Evolutionary conservation across 441 rosid genomes (phyloP).

Genomic region (Euphorbia celastroides): DNA sequence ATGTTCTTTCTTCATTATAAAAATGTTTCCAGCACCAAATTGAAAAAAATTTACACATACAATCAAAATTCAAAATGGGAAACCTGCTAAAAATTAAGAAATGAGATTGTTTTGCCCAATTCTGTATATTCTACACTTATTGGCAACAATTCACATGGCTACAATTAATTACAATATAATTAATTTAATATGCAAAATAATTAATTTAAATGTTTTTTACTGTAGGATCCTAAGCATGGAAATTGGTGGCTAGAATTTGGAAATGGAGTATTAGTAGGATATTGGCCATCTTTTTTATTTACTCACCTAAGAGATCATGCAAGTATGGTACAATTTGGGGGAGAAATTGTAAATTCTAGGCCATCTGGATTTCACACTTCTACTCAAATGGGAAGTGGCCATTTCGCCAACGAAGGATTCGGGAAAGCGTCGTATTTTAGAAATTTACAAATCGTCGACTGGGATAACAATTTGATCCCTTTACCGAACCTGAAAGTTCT

Average conservation of each 20-base stretch:
- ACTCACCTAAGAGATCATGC: conserved; percentile 82
- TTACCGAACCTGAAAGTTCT: conserved; percentile 52
- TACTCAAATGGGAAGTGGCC: conserved; percentile 98
- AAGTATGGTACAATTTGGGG: conserved; percentile 93
- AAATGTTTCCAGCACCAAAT: too few species aligned
- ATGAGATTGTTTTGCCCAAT: too few species aligned
- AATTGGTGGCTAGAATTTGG: conserved; percentile 99
- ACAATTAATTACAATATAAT: too few species aligned
- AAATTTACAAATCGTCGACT: conserved; percentile 81
- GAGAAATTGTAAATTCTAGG: conserved; percentile 71
- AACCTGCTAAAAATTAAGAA: too few species aligned
- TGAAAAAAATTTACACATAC: too few species aligned
- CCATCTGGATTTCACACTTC: conserved; percentile 75
- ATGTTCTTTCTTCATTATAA: too few species aligned
- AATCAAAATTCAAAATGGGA: too few species aligned
- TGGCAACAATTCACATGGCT: too few species aligned
- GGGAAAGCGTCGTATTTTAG: conserved; percentile 87
- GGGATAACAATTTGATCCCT: conserved; percentile 87
- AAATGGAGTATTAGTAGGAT: conserved; percentile 80
- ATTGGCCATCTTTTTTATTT: conserved; percentile 86
- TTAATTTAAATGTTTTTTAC: background rate
- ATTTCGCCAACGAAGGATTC: conserved; percentile 83
- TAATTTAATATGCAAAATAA: background rate
- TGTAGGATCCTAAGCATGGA: conserved; percentile 97
- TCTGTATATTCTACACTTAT: too few species aligned